Evolutionary conservation across 306 rosid species (phyloP).

Genomic region (Dryas drummondii): DNA sequence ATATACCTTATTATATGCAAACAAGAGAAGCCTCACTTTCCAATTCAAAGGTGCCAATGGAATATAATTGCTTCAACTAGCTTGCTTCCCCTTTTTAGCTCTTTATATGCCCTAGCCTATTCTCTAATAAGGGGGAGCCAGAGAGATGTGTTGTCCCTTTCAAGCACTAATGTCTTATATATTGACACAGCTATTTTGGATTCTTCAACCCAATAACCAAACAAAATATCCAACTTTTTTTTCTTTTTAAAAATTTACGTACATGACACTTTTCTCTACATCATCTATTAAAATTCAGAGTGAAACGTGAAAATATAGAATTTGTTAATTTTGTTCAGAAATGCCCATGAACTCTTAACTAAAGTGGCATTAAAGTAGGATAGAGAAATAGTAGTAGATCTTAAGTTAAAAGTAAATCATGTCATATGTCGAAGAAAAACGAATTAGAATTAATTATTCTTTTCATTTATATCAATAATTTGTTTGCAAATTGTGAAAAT

Average conservation of each 20-base stretch:
- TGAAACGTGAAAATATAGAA: not conserved
- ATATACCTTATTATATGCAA: slow-evolving; percentile 45
- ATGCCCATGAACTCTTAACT: not conserved
- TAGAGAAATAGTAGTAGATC: not conserved
- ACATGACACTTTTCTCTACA: not conserved
- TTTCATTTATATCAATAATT: not conserved
- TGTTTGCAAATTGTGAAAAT: slow-evolving; percentile 1
- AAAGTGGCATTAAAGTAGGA: not conserved
- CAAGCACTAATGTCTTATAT: slow-evolving; percentile 11
- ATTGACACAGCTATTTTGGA: slow-evolving; percentile 9
- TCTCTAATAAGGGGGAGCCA: slow-evolving; percentile 21
- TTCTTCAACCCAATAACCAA: slow-evolving; percentile 9
- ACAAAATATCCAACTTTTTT: not conserved
- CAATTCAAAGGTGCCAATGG: slow-evolving; percentile 47
- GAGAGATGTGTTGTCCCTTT: slow-evolving; percentile 30
- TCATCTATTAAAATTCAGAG: no score
- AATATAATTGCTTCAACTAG: slow-evolving; percentile 39
- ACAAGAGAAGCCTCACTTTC: slow-evolving; percentile 48
- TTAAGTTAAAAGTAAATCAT: no score
- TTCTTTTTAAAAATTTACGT: not conserved
- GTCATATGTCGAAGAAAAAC: not conserved
- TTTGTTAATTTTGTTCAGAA: not conserved
- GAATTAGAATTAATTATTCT: not conserved
- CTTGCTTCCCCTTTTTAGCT: slow-evolving; percentile 21
- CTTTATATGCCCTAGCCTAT: slow-evolving; percentile 13